These are phyloP conservation scores for Chloranthus sessilifolius DNA, from an alignment of 164 flowering plant species.

Conservation along the genomic window DNA sequence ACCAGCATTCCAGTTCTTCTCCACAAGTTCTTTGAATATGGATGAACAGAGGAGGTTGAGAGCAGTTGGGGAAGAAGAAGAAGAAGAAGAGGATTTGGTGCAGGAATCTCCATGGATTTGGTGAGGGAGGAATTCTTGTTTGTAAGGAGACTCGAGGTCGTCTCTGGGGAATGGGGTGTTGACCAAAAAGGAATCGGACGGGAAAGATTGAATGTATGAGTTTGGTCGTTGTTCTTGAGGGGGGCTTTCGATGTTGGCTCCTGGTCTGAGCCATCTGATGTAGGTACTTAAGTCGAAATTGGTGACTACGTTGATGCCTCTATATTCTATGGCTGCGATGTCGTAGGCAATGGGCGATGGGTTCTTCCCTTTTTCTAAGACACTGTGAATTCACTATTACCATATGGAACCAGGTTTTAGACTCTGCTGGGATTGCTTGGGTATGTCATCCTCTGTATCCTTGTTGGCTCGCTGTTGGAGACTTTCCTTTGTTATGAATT, in stretches of 20 bases:
- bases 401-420: too few relatives aligned
- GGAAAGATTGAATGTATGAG: too few relatives aligned
- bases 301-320: conserved; percentile 69
- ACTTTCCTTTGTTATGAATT: too few relatives aligned
- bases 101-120: conserved; percentile 21
- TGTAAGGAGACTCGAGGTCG: conserved; percentile 15
- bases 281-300: conserved; percentile 65
- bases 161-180: conserved; percentile 6
- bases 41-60: conserved; percentile 56
- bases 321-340: conserved; percentile 63
- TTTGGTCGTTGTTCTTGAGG: conserved; percentile 24
- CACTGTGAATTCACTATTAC: too few relatives aligned
- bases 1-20: conserved; percentile 31
- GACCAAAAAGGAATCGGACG: conserved; percentile 16
- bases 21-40: conserved; percentile 45
- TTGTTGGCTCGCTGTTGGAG: too few relatives aligned
- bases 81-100: conserved; percentile 29
- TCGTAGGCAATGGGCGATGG: too few relatives aligned
- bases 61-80: conserved; percentile 51
- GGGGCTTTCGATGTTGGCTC: conserved; percentile 14
- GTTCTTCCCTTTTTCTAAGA: too few relatives aligned
- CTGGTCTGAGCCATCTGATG: conserved; percentile 63
- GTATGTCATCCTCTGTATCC: too few relatives aligned
- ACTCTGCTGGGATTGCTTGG: too few relatives aligned
- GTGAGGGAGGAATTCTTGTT: conserved; percentile 20